Evolutionary conservation across 805 yeast genomes (phyloP).

Genomic region (Scheffersomyces coipomensis): DNA sequence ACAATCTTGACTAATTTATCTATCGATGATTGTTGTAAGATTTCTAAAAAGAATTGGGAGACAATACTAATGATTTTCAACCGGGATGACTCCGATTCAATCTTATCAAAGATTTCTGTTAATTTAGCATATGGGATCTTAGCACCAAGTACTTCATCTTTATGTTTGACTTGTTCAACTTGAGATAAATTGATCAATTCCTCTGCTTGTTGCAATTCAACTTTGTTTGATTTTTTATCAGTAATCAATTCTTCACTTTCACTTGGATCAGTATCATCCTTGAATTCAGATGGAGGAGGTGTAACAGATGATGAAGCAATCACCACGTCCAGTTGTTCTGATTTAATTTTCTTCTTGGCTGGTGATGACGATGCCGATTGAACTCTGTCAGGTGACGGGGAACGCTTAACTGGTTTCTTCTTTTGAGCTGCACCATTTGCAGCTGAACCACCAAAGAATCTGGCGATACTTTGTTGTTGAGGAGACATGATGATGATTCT

Average conservation of each 20-base stretch:
- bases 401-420: not conserved
- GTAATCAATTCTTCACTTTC: conserved; percentile 3
- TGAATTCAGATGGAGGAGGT: not conserved
- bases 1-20: conserved; percentile 66
- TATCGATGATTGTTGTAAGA: conserved; percentile 45
- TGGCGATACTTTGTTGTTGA: conserved; percentile 32
- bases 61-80: conserved; percentile 76
- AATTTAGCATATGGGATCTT: conserved; percentile 38
- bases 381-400: not conserved
- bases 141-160: not conserved
- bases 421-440: not conserved
- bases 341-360: not conserved
- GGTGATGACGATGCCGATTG: not conserved
- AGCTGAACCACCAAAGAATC: conserved; percentile 24
- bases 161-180: conserved; percentile 2
- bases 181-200: conserved; percentile 7
- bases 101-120: conserved; percentile 67
- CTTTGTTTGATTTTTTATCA: conserved; percentile 1
- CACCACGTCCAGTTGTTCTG: not conserved
- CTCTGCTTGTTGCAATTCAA: conserved; percentile 11
- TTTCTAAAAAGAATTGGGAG: conserved; percentile 67
- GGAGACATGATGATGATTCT: conserved; percentile 13
- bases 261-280: conserved; percentile 4
- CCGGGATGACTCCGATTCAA: conserved; percentile 81
- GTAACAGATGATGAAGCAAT: not conserved